These are phyloP conservation scores for Clitopilus passeckerianus DNA, from an alignment of 768 basidiomycete genomes.

Conservation along the genomic window DNA sequence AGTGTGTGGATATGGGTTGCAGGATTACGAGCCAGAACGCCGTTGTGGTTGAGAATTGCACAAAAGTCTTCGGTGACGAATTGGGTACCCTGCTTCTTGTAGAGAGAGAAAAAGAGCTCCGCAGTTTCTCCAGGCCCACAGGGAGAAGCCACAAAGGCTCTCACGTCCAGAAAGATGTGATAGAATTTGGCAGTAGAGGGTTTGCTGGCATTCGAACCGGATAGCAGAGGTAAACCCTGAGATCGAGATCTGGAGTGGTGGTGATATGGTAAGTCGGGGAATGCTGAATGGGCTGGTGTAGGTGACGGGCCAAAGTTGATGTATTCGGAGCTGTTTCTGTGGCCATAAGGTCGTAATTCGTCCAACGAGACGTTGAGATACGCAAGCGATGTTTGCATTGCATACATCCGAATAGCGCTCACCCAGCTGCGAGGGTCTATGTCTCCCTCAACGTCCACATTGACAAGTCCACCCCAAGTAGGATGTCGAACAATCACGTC, in stretches of 20 bases:
- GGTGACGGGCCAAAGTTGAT: constrained; percentile 41
- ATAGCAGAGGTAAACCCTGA: constrained; percentile 21
- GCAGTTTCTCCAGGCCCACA: constrained; percentile 90
- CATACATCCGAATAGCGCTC: constrained; percentile 87
- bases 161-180: constrained; percentile 86
- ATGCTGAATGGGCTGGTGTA: constrained; percentile 66
- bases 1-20: constrained; percentile 74
- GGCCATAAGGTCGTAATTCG: constrained; percentile 32
- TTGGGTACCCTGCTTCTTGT: constrained; percentile 75
- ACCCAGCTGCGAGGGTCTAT: constrained; percentile 81
- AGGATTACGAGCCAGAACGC: constrained; percentile 79
- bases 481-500: constrained; percentile 98
- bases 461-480: constrained; percentile 83
- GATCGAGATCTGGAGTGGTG: constrained; percentile 32
- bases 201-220: constrained; percentile 22
- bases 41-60: constrained; percentile 86
- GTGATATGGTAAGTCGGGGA: constrained; percentile 48
- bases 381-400: constrained; percentile 80
- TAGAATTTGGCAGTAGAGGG: constrained; percentile 68
- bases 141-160: constrained; percentile 87
- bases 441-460: constrained; percentile 85
- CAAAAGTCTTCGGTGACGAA: constrained; percentile 96
- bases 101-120: constrained; percentile 92
- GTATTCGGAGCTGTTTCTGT: constrained; percentile 44
- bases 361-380: constrained; percentile 59